Percentiles rank a stretch among this genome's conserved stretches.
These are phyloP conservation scores for Mollisiaceae sp. DNA, from an alignment of 2,329 filamentous ascomycete genomes.

Conservation along the genomic window DNA sequence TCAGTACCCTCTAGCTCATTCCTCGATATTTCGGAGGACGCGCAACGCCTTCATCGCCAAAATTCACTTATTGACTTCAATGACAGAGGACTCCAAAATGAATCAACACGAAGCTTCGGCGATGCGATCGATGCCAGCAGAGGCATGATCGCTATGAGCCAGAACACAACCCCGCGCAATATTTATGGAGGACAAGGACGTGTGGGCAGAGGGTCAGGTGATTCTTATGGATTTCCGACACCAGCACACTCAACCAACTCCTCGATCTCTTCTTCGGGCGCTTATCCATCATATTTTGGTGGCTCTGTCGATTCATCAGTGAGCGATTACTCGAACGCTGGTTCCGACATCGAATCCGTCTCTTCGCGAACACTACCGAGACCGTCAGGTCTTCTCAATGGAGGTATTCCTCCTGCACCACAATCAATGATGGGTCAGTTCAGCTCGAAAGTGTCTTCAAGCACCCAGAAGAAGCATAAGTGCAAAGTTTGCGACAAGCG, in stretches of 20 bases:
- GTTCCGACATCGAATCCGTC: constrained; percentile 84
- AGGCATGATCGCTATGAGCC: constrained; percentile 94
- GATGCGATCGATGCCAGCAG: constrained; percentile 92
- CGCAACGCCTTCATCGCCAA: constrained; percentile 52
- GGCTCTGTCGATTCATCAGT: constrained; percentile 84
- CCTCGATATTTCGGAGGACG: constrained; percentile 43
- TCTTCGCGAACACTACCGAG: constrained; percentile 83
- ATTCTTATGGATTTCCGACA: constrained; percentile 93
- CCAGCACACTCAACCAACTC: constrained; percentile 83
- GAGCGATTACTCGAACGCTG: constrained; percentile 89
- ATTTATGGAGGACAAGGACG: constrained; percentile 75
- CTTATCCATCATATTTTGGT: constrained; percentile 83
- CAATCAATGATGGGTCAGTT: constrained; percentile 99
- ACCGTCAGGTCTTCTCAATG: constrained; percentile 69
- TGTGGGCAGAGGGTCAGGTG: constrained; percentile 71
- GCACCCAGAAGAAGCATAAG: constrained; percentile 99
- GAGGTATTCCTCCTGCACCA: constrained; percentile 75
- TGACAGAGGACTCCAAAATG: constrained; percentile 64
- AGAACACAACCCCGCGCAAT: constrained; percentile 90
- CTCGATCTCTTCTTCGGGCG: constrained; percentile 84
- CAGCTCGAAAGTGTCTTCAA: constrained; percentile 93
- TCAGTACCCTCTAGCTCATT: constrained; percentile 67
- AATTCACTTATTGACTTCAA: constrained; percentile 68
- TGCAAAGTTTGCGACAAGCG: constrained; percentile 99
- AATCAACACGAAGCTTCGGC: constrained; percentile 71